Percentiles rank a stretch among this genome's conserved stretches.
Evolutionary conservation across 352 stramenopile genomes (phyloP).

Genomic region (Pythium aphanidermatum): DNA sequence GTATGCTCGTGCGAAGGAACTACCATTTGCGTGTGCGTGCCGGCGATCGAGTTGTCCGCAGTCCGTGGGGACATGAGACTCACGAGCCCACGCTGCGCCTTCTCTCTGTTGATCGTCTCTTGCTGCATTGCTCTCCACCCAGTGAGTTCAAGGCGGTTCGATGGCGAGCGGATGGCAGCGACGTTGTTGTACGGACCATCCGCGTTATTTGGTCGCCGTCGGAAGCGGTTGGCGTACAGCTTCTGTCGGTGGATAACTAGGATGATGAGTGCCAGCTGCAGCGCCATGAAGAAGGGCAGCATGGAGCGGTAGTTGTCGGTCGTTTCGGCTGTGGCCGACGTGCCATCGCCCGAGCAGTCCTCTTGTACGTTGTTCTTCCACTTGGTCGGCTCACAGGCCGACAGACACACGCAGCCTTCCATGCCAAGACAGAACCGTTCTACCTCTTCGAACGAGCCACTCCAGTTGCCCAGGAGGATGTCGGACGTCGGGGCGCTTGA

Average conservation of each 20-base stretch:
- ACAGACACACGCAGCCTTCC: slow-evolving; percentile 59
- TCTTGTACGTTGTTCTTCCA: slow-evolving; percentile 48
- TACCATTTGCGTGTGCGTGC: neutral
- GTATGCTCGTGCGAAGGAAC: no score
- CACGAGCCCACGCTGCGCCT: slow-evolving; percentile 34
- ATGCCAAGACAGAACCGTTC: slow-evolving; percentile 50
- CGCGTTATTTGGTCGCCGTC: slow-evolving; percentile 1
- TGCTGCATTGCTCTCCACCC: slow-evolving; percentile 51
- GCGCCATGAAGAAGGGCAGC: slow-evolving; percentile 60
- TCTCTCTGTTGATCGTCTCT: slow-evolving; percentile 53
- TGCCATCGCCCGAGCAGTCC: slow-evolving; percentile 30
- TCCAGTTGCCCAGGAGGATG: slow-evolving; percentile 22
- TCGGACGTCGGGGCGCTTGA: slow-evolving; percentile 25
- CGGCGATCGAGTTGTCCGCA: slow-evolving; percentile 6
- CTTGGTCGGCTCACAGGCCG: slow-evolving; percentile 41
- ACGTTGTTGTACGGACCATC: slow-evolving; percentile 74
- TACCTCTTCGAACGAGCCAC: slow-evolving; percentile 30
- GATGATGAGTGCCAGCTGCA: slow-evolving; percentile 52
- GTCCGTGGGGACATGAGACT: slow-evolving; percentile 26
- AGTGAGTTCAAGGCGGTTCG: slow-evolving; percentile 55
- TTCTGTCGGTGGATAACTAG: slow-evolving; percentile 55
- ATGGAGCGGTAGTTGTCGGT: slow-evolving; percentile 45
- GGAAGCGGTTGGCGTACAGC: slow-evolving; percentile 27
- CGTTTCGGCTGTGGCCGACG: slow-evolving; percentile 8
- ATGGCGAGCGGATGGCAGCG: slow-evolving; percentile 56